Percentiles rank a stretch among this genome's conserved stretches.
Conservation (phyloP, 2,329 filamentous ascomycete genomes). For the Grosmannia clavigera region DNA sequence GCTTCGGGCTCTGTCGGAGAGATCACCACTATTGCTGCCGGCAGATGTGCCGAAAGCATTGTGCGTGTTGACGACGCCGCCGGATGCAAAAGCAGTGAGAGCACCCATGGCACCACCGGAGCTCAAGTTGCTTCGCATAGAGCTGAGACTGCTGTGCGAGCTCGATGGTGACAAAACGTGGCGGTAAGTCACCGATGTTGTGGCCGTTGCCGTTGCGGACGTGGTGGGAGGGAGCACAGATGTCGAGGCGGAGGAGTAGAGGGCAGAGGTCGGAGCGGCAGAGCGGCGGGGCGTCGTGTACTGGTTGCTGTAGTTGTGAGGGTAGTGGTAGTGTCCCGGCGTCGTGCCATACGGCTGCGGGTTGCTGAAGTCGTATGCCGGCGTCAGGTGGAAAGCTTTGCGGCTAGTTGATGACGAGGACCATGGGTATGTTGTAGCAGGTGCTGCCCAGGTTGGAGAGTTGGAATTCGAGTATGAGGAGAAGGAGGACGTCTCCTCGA, state of each 20-base stretch:
- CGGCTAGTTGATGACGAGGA: constrained; percentile 19
- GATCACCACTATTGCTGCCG: constrained; percentile 36
- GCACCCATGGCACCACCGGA: constrained; percentile 7
- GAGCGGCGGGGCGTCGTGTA: constrained; percentile 13
- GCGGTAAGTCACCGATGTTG: constrained; percentile 19
- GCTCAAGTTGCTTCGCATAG: constrained; percentile 49
- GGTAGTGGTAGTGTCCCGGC: constrained; percentile 15
- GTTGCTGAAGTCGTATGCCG: constrained; percentile 62
- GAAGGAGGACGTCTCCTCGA: constrained; percentile 53
- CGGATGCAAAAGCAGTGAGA: constrained; percentile 9
- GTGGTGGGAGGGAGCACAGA: constrained; percentile 2
- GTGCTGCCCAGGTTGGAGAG: constrained; percentile 36
- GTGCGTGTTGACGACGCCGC: not conserved
- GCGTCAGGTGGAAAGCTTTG: constrained; percentile 54
- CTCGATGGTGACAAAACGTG: constrained; percentile 55
- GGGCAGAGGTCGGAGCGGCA: constrained; percentile 16
- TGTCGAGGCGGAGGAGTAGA: constrained; percentile 13
- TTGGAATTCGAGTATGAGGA: constrained; percentile 42
- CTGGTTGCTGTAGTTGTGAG: constrained; percentile 18
- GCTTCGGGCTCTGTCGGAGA: constrained; percentile 65
- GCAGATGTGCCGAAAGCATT: constrained; percentile 24
- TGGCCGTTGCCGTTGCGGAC: constrained; percentile 8
- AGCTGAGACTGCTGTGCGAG: constrained; percentile 75
- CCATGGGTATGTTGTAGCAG: constrained; percentile 36
- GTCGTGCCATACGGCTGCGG: constrained; percentile 44